Conservation (phyloP, 1,139 yeast species). For the Hansenula lynferdii region DNA sequence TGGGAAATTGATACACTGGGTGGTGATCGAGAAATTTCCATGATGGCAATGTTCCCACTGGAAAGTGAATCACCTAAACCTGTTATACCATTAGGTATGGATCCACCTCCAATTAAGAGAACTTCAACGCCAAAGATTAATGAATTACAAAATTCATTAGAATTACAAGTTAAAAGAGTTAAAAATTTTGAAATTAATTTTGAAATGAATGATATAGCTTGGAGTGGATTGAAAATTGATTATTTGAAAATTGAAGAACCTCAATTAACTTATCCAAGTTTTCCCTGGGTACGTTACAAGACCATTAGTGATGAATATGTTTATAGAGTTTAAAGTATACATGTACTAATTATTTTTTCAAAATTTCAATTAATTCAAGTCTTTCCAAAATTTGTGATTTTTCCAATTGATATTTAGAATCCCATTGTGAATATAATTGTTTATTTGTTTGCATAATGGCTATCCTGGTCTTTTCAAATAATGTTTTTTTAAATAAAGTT, state of each 20-base stretch:
- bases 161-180: constrained; percentile 25
- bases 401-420: constrained; percentile 18
- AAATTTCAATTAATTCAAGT: constrained; percentile 6
- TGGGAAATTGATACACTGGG: constrained; percentile 59
- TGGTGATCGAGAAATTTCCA: constrained; percentile 48
- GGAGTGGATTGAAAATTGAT: constrained; percentile 69
- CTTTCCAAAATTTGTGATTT: constrained; percentile 15
- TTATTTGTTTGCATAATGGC: constrained; percentile 16
- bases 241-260: constrained; percentile 69
- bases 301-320: constrained; percentile 45
- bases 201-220: constrained; percentile 62
- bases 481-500: constrained; percentile 15
- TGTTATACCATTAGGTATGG: constrained; percentile 39
- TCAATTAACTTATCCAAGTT: constrained; percentile 63
- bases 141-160: constrained; percentile 30
- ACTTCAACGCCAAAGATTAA: too few species aligned
- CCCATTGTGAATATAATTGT: constrained; percentile 17
- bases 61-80: constrained; percentile 48
- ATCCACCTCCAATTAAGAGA: constrained; percentile 32
- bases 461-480: constrained; percentile 22
- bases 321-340: constrained; percentile 18
- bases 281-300: constrained; percentile 79
- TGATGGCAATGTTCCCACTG: constrained; percentile 62
- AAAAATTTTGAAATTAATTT: constrained; percentile 48
- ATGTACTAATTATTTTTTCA: constrained; percentile 1